Conservation (phyloP, 306 rosid species). For the Cyamopsis tetragonoloba region DNA sequence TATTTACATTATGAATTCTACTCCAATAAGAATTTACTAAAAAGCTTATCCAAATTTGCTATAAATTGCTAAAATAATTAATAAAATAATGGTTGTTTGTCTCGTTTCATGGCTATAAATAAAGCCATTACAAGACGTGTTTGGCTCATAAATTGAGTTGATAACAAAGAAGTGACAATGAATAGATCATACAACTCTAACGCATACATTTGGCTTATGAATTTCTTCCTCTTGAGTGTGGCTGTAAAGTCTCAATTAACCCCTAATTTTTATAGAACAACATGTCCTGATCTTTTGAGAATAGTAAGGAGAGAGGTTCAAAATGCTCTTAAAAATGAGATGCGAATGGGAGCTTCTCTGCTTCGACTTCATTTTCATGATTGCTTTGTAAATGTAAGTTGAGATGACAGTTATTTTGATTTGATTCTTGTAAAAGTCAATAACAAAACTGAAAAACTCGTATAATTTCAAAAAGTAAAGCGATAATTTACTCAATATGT, state of each 20-base stretch:
- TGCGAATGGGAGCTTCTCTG: slow-evolving; percentile 70
- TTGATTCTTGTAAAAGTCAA: too few species aligned
- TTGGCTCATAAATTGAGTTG: not conserved
- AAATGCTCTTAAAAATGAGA: slow-evolving; percentile 48
- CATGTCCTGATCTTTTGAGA: slow-evolving; percentile 48
- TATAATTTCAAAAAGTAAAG: too few species aligned
- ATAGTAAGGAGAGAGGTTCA: slow-evolving; percentile 48
- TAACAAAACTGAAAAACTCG: too few species aligned
- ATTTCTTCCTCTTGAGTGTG: slow-evolving; percentile 36
- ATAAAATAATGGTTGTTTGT: not conserved
- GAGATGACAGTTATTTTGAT: too few species aligned
- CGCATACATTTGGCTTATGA: slow-evolving; percentile 32
- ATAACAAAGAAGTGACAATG: slow-evolving; percentile 24
- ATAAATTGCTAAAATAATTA: not conserved
- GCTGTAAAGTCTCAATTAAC: slow-evolving; percentile 41
- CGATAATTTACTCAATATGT: too few species aligned
- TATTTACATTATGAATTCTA: too few species aligned
- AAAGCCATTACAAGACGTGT: not conserved
- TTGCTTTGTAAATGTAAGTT: slow-evolving; percentile 74
- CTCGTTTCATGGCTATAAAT: slow-evolving; percentile 29
- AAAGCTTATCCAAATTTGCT: too few species aligned
- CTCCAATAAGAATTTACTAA: too few species aligned
- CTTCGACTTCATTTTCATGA: too few species aligned
- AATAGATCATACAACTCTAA: slow-evolving; percentile 16
- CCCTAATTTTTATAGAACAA: slow-evolving; percentile 44